phyloP scores from a whole-genome alignment of 768 basidiomycete genomes.

The Zangia roseola region DNA sequence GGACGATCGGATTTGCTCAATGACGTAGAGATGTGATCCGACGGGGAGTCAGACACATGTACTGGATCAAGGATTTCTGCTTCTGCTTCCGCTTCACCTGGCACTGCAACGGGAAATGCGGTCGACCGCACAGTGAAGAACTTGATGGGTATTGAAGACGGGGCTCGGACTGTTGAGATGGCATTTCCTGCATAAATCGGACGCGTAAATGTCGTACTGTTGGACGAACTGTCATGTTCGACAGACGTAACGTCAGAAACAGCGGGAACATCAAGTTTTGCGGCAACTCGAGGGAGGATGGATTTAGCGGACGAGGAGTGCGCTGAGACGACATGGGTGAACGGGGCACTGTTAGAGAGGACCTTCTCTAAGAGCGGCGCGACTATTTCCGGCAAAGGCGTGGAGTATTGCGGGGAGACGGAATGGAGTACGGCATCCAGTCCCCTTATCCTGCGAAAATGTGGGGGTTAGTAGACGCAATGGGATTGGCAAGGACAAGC shows the following conservation, averaged over 20 bases:
- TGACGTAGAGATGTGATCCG: constrained; percentile 66
- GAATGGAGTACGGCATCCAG: constrained; percentile 68
- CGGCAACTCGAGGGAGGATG: constrained; percentile 89
- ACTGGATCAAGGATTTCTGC: constrained; percentile 64
- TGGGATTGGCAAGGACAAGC: constrained; percentile 16
- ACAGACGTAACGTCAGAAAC: constrained; percentile 89
- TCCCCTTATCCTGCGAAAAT: constrained; percentile 56
- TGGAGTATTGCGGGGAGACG: constrained; percentile 63
- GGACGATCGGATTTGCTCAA: constrained; percentile 91
- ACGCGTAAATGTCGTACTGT: constrained; percentile 83
- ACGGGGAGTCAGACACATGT: constrained; percentile 49
- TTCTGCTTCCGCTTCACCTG: constrained; percentile 52
- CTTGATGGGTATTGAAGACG: constrained; percentile 77
- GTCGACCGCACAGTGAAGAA: constrained; percentile 94
- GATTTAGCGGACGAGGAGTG: constrained; percentile 94
- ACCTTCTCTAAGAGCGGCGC: constrained; percentile 81
- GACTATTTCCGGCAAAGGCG: constrained; percentile 71
- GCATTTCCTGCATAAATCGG: constrained; percentile 99
- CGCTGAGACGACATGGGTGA: constrained; percentile 89
- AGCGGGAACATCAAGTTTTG: constrained; percentile 83
- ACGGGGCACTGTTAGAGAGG: constrained; percentile 59
- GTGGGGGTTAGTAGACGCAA: constrained; percentile 3
- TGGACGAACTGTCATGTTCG: constrained; percentile 65
- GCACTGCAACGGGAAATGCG: constrained; percentile 71
- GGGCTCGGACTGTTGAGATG: constrained; percentile 84